Evolutionary conservation across 768 basidiomycete species (phyloP), one percentile per base, ranked within the genome.

Genomic region (Termitomyces sp.): DNA sequence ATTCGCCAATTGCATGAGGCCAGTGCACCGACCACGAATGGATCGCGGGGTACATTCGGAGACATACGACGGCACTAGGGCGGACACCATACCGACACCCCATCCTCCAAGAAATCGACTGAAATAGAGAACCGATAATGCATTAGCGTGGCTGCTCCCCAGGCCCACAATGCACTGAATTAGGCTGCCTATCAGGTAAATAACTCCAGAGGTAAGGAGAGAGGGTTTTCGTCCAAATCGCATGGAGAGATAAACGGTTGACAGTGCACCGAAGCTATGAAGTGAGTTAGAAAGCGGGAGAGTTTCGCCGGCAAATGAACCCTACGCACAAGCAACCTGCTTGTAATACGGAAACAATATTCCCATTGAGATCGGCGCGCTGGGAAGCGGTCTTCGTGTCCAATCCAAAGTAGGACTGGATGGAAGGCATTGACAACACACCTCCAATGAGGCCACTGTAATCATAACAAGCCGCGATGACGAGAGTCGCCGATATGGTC

Each of bases 31-130:
- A 2, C 83, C 83, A 39, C 83, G 76, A 48, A 84, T 81, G 15
- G 70, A 67, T 56, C 70, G 76, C 2, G 82, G 82, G 3, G 77
- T 75, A 52, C 76, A 82, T 67, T 84, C 84, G 1, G 81, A 82
- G 11, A 83, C 75, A 51, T 84, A 85, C 0, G 80, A 74, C 13
- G 83, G 82, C 6, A 81, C 77, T 1, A 84, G 68, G 4, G 81
- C 80, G 1, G 79, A 77, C 7, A 79, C 75, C 76, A 82, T 80
- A 15, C 86, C 85, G 33, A 87, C 78, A 7, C 88, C 86, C 55
- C 87, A 74, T 20, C 89, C 88, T 7, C 82, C 79, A 0, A 89
- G 58, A 70, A 88, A 88, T 4, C 85, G 78, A 56, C 80, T 74
- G 64, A 79, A 79, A 63, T 78, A 81, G 40, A 81, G 72, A 7